Base-by-base conservation (phyloP, 345 rosid species). In the Lepidium africanum region DNA sequence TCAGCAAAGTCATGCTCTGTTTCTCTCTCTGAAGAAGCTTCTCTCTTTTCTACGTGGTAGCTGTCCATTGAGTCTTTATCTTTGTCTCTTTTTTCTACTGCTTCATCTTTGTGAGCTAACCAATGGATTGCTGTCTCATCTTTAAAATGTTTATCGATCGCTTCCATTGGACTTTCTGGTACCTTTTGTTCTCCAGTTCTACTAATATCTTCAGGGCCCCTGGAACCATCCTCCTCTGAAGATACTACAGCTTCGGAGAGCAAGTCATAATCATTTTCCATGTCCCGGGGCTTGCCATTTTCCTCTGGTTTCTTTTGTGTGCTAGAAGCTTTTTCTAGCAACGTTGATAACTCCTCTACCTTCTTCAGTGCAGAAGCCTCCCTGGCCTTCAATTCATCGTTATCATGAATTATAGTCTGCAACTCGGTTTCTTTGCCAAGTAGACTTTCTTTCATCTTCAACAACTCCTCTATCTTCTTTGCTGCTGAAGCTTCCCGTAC, bases 11-110 rank as follows among this genome's bases (percentile, higher is more conserved):
- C 88, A 40, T 79, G 88, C 57, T 88, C 97, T 6, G 73, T 52
- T 78, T 80, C 92, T 80, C 92, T 81, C 55, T 79, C 92, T 1
- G 89, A 90, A 10, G 90, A 90, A 61, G 80, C 82, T 71, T 88
- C 98, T 80, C 85, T 89, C 90, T 88, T 92, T 65, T 92, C 96
- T 59, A 84, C 81, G 67, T 81, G 82, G 86, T 91, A 90, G 35
- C 83, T 85, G 37, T 78, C 84, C 12, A 91, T 73, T 71, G 85
- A 83, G 32, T 76, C 85, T 19, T 81, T 82, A 59, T 81, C 84
- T 59, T 78, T 83, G 38, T 83, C 86, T 59, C 84, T 86, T 66
- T 81, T 82, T 56, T 42, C 81, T 63, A 68, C 68, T 10, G 7
- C 65, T 72, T 78, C 85, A 65, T 59, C 46, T 64, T 80, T 84